Evolutionary conservation across 495 filamentous ascomycete genomes (phyloP).

Genomic region (Lindgomyces ingoldianus): DNA sequence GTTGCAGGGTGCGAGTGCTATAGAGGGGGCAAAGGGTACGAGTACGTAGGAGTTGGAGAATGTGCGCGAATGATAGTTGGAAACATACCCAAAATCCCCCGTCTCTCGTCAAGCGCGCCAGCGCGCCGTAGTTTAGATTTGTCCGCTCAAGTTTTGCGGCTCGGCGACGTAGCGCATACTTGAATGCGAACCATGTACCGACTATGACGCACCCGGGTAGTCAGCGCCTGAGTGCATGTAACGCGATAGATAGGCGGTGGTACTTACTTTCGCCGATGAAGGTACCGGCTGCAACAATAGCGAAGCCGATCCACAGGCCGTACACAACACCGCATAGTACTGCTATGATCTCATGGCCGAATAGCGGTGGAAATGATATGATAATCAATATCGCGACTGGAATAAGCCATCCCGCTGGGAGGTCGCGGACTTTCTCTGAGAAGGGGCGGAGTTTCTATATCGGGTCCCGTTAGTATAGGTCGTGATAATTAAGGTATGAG

Average conservation of each 20-base stretch:
- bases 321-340: conserved; percentile 29
- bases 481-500: not conserved
- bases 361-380: conserved; percentile 27
- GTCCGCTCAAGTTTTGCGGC: conserved; percentile 23
- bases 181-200: conserved; percentile 31
- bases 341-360: conserved; percentile 27
- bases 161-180: conserved; percentile 12
- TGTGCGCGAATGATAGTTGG: no score
- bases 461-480: not conserved
- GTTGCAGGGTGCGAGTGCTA: no score
- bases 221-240: not conserved
- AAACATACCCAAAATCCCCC: conserved; percentile 28
- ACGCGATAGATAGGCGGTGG: not conserved
- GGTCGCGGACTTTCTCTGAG: conserved; percentile 24
- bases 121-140: conserved; percentile 30
- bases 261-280: conserved; percentile 29
- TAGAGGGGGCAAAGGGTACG: no score
- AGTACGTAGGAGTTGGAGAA: no score
- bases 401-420: conserved; percentile 28
- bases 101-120: conserved; percentile 28
- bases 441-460: conserved; percentile 25
- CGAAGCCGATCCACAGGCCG: conserved; percentile 28
- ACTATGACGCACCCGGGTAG: conserved; percentile 4
- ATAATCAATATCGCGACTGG: conserved; percentile 28
- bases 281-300: conserved; percentile 24